phyloP scores from a whole-genome alignment of 495 filamentous ascomycete species.

The Thozetella sp. region DNA sequence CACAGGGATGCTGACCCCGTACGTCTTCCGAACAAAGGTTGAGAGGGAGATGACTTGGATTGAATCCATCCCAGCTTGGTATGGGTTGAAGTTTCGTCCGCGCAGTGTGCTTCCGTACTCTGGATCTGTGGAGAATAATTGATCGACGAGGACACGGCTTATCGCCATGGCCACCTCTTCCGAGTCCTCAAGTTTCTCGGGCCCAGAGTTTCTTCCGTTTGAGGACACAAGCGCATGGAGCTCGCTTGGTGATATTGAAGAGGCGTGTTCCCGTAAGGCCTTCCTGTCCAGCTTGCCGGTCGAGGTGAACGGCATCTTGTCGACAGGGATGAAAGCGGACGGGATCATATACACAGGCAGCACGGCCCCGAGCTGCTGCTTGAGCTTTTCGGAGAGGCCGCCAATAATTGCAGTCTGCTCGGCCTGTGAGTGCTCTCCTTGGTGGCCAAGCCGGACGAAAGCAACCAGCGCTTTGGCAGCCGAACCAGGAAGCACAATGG shows the following conservation, averaged over 20 bases:
- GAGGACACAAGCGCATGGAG: neutral
- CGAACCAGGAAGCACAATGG: neutral
- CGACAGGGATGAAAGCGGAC: constrained; percentile 44
- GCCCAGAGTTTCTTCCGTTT: neutral
- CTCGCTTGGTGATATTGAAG: neutral
- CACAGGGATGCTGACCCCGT: neutral
- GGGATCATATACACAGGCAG: constrained; percentile 55
- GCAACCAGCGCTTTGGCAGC: neutral
- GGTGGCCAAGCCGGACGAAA: neutral
- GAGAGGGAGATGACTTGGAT: neutral
- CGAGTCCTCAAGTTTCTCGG: neutral
- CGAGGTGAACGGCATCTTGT: constrained; percentile 42
- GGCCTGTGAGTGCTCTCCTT: neutral
- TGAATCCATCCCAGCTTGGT: neutral
- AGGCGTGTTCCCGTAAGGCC: constrained; percentile 16
- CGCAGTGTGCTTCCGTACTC: neutral
- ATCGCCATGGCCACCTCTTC: neutral
- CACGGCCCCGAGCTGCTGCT: constrained; percentile 4
- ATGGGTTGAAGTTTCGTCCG: neutral
- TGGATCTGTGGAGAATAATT: neutral
- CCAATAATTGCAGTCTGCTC: neutral
- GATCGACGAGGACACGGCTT: neutral
- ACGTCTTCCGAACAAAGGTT: neutral
- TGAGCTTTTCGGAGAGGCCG: neutral
- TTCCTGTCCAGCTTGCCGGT: constrained; percentile 55